Percentiles rank a stretch among this genome's conserved stretches.
These are phyloP conservation scores for Elaeis guineensis DNA, from an alignment of 176 grass and related monocot species.

Conservation along the genomic window DNA sequence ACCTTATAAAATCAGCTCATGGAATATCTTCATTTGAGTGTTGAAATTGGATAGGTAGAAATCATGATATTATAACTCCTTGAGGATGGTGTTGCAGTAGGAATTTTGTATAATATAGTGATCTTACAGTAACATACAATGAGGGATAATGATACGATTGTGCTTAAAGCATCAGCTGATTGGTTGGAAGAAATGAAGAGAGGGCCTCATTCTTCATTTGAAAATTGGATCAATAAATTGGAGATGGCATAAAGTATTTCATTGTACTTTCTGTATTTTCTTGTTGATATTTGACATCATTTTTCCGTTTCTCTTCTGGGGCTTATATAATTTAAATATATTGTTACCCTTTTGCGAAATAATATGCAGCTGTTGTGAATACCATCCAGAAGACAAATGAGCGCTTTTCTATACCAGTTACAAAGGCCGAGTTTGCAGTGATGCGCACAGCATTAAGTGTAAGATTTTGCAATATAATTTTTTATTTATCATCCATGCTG, in stretches of 20 bases:
- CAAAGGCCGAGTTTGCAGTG: slow-evolving; percentile 88
- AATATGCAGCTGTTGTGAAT: slow-evolving; percentile 58
- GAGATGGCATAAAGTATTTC: not conserved
- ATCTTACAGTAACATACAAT: not conserved
- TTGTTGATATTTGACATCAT: not conserved
- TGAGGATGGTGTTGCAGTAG: too few species aligned
- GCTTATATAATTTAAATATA: too few species aligned
- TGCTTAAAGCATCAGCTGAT: not conserved
- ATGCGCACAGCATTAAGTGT: slow-evolving; percentile 72
- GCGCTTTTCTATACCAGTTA: slow-evolving; percentile 60
- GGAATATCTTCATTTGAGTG: too few species aligned
- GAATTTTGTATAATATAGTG: too few species aligned
- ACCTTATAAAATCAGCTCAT: too few species aligned
- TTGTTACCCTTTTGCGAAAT: too few species aligned
- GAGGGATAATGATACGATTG: slow-evolving; percentile 2
- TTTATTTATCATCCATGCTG: too few species aligned
- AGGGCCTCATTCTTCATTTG: too few species aligned
- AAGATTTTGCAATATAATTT: slow-evolving; percentile 25
- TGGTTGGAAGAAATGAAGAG: too few species aligned
- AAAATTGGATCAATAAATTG: too few species aligned
- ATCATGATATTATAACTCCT: too few species aligned
- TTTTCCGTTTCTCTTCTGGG: not conserved
- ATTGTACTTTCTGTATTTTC: not conserved
- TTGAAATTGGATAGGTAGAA: too few species aligned
- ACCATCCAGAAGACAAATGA: slow-evolving; percentile 54